Conservation (phyloP, 441 rosid genomes). For the Gossypium schwendimanii region DNA sequence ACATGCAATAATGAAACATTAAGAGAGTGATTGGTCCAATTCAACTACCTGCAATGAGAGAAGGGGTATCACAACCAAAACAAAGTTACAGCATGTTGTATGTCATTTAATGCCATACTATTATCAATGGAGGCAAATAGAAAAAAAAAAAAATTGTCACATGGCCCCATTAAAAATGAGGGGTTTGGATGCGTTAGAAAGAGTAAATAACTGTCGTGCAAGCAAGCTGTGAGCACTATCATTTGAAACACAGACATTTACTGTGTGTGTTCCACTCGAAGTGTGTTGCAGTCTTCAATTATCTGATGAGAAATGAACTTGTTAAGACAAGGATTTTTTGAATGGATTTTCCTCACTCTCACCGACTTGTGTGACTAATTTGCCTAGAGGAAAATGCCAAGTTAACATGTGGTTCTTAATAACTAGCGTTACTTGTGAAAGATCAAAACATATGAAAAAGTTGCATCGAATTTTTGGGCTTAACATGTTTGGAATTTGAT, state of each 20-base stretch:
- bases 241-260: background rate
- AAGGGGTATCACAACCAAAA: background rate
- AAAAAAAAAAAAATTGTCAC: background rate
- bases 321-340: background rate
- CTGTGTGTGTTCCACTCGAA: background rate
- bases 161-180: background rate
- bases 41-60: constrained; percentile 2
- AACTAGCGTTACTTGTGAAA: background rate
- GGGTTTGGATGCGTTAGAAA: background rate
- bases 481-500: background rate
- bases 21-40: background rate
- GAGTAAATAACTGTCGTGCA: constrained; percentile 7
- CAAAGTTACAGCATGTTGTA: constrained; percentile 5
- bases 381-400: background rate
- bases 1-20: constrained; percentile 10
- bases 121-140: background rate
- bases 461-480: background rate
- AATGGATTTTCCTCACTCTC: background rate
- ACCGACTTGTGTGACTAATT: background rate
- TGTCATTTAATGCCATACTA: constrained; percentile 17
- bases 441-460: background rate
- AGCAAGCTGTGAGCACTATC: background rate
- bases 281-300: background rate
- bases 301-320: background rate
- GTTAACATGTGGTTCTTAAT: background rate